Evolutionary conservation across 495 filamentous ascomycete genomes (phyloP), one percentile per base, ranked within the genome.

Genomic region (Choiromyces venosus): DNA sequence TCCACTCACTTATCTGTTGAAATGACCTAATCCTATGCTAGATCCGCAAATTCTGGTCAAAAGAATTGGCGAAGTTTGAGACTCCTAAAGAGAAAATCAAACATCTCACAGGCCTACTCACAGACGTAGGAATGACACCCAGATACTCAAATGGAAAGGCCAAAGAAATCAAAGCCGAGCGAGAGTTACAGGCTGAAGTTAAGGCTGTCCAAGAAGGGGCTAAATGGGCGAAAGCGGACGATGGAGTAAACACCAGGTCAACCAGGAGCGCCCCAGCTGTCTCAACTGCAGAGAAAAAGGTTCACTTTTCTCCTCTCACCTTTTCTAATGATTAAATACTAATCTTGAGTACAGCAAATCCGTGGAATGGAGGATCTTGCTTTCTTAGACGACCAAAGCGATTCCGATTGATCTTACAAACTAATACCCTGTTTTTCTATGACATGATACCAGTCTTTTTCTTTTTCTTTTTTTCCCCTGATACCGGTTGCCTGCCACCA

Each of bases 21-120:
- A 64, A 19, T 73, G 19, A 44, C n/a, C 65, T 66, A 29, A 65
- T 18, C 37, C 64, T n/a, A 2, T 10, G 33, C 29, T 33, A 80
- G 29, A 89, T 99, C 66, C 91, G 93, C 40, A 98, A 97, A 81
- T 87, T 97, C 75, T 99, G 96, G 95, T 85, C 85, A 46, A 88
- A 89, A 71, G 92, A 97, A 83, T 86, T 99, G 68, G 86, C 86
- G 72, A 90, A 92, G 74, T 91, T 88, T 80, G 90, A 89, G 65
- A 92, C 90, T 37, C 81, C 87, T 19, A 91, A 90, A 76, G 92
- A 87, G 12, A 97, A 97, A 84, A 93, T 97, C 72, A 83, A 84
- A 71, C 93, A 96, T 82, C 87, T 98, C 19, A 92, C 88, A 78
- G 82, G 82, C 4, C 89, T 96, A 87, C 86, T 99, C 40, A 85